phyloP scores from a whole-genome alignment of 2,329 filamentous ascomycete species.

The Nemania sp. region DNA sequence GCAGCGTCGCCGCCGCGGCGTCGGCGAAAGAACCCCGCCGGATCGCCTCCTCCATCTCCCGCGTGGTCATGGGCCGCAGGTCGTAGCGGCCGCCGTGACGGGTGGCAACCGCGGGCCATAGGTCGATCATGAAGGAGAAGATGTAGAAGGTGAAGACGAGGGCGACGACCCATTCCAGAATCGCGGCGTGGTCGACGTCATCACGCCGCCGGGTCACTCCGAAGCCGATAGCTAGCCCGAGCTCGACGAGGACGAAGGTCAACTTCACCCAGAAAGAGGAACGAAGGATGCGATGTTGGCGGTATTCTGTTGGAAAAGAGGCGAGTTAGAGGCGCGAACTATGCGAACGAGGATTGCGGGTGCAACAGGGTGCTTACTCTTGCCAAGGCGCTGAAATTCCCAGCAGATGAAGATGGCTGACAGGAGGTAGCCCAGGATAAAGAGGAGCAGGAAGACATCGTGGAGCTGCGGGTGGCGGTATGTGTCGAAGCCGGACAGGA shows the following conservation, averaged over 20 bases:
- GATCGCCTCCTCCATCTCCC: slow-evolving; percentile 35
- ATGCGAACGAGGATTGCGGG: no score
- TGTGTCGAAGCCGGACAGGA: slow-evolving; percentile 86
- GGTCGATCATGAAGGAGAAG: slow-evolving; percentile 83
- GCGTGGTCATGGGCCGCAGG: slow-evolving; percentile 30
- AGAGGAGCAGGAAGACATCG: slow-evolving; percentile 75
- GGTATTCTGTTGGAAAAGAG: slow-evolving; percentile 58
- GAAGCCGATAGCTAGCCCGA: slow-evolving; percentile 75
- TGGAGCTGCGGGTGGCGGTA: slow-evolving; percentile 68
- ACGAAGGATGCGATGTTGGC: slow-evolving; percentile 72
- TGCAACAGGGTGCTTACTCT: slow-evolving; percentile 51
- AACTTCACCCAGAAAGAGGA: slow-evolving; percentile 88
- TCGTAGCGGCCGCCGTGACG: slow-evolving; percentile 29
- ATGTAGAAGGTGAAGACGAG: slow-evolving; percentile 89
- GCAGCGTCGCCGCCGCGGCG: slow-evolving; percentile 11
- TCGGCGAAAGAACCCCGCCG: slow-evolving; percentile 25
- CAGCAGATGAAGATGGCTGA: slow-evolving; percentile 86
- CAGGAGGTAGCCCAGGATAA: slow-evolving; percentile 83
- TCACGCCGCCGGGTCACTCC: slow-evolving; percentile 55
- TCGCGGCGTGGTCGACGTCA: slow-evolving; percentile 67
- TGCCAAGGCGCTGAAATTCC: slow-evolving; percentile 85
- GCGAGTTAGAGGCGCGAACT: not conserved
- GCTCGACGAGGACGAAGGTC: slow-evolving; percentile 77
- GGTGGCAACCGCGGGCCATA: slow-evolving; percentile 74
- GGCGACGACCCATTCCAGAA: slow-evolving; percentile 79